These are phyloP conservation scores for Gossypium gossypioides DNA, from an alignment of 441 rosid genomes.

Conservation along the genomic window DNA sequence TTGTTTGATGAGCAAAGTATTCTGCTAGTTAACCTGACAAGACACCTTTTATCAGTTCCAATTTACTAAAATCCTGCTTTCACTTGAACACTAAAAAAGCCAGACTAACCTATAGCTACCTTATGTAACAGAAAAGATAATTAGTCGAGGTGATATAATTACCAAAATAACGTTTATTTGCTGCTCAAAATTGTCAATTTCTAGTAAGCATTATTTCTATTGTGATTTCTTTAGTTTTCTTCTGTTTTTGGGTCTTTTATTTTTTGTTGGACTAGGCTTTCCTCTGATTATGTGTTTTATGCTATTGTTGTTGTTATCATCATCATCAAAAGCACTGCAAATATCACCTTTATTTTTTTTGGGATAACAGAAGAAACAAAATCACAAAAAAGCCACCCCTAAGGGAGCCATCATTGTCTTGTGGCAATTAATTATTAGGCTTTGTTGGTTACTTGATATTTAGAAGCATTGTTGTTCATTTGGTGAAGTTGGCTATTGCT, in stretches of 20 bases:
- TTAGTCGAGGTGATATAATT: background rate
- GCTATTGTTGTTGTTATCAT: background rate
- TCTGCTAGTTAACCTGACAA: background rate
- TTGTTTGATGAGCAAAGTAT: background rate
- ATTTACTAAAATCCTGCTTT: background rate
- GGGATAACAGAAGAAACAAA: background rate
- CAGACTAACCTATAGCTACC: background rate
- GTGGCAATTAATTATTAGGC: background rate
- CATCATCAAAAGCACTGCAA: background rate
- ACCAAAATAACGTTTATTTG: background rate
- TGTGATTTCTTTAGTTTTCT: background rate
- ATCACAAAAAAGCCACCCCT: background rate
- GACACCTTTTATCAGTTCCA: background rate
- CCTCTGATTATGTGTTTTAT: background rate
- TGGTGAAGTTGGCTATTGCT: background rate
- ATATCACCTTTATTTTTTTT: background rate
- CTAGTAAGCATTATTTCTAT: background rate
- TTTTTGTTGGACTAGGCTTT: background rate
- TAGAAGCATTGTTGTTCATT: slow-evolving; percentile 7
- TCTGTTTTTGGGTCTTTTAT: background rate
- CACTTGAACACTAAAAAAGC: background rate
- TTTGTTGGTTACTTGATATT: background rate
- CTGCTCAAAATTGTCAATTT: background rate
- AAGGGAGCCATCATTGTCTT: background rate
- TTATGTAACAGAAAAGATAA: background rate